These are phyloP conservation scores for Neopestalotiopsis rosae DNA, from an alignment of 2,329 filamentous ascomycete genomes.

Conservation along the genomic window DNA sequence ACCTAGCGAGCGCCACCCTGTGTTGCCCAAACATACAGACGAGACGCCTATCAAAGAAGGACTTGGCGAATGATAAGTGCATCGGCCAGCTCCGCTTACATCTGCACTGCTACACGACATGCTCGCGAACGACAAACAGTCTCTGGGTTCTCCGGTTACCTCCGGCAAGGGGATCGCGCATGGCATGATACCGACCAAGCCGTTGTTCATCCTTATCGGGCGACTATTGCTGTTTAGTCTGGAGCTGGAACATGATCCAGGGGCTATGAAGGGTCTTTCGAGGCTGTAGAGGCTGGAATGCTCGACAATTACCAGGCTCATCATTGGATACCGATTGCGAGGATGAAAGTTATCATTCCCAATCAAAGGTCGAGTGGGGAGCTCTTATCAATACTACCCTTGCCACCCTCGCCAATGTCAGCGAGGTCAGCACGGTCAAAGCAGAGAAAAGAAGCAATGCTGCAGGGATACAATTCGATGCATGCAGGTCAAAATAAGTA, in stretches of 20 bases:
- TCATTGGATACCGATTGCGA: constrained; percentile 9
- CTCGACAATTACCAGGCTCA: background rate
- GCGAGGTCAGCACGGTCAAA: background rate
- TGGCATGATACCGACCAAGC: background rate
- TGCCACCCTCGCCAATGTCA: background rate
- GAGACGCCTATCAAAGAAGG: background rate
- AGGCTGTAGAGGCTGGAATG: background rate
- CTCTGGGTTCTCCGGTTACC: background rate
- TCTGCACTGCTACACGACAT: background rate
- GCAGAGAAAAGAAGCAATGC: background rate
- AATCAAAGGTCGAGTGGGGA: background rate
- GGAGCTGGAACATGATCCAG: background rate
- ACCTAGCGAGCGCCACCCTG: background rate
- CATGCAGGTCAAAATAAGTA: background rate
- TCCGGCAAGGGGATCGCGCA: background rate
- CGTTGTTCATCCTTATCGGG: background rate
- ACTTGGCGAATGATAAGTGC: constrained; percentile 4
- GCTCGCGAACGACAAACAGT: background rate
- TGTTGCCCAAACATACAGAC: background rate
- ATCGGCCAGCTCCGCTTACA: constrained; percentile 1
- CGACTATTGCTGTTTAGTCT: background rate
- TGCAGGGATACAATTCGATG: background rate
- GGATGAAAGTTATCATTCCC: background rate
- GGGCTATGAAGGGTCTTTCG: background rate
- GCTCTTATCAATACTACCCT: constrained; percentile 4